Evolutionary conservation across 2,329 filamentous ascomycete genomes (phyloP).

Genomic region (Didymella segeticola): DNA sequence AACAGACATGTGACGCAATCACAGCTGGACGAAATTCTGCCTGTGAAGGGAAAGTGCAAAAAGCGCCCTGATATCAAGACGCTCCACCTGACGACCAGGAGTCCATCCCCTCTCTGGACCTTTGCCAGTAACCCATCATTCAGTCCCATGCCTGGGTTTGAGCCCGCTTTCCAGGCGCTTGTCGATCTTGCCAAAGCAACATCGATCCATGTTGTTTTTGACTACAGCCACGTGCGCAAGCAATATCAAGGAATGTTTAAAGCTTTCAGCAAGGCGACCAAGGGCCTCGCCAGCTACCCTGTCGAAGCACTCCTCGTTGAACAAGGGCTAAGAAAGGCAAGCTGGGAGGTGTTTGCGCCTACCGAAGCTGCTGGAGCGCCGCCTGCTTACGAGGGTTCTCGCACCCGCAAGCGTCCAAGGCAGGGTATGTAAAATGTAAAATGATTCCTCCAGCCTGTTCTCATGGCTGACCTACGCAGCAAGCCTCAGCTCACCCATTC

Average conservation of each 20-base stretch:
- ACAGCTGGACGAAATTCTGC: constrained; percentile 11
- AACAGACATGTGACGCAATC: background rate
- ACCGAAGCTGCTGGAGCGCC: constrained; percentile 9
- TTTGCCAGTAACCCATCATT: background rate
- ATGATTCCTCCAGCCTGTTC: background rate
- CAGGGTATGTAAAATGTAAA: constrained; percentile 3
- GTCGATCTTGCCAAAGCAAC: constrained; percentile 19
- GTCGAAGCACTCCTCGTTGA: constrained; percentile 8
- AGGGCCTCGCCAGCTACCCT: constrained; percentile 8
- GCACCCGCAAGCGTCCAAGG: constrained; percentile 13
- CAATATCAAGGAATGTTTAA: constrained; percentile 13
- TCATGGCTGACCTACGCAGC: constrained; percentile 2
- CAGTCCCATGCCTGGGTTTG: constrained; percentile 9
- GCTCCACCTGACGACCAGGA: constrained; percentile 2
- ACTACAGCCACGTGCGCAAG: constrained; percentile 15
- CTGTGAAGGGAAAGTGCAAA: constrained; percentile 5
- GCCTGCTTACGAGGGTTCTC: constrained; percentile 18
- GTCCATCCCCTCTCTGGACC: background rate
- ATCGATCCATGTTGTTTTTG: constrained; percentile 12
- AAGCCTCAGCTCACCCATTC: background rate
- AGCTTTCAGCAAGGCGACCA: constrained; percentile 17
- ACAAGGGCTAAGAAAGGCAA: constrained; percentile 16
- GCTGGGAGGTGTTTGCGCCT: constrained; percentile 19
- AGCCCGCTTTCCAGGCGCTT: constrained; percentile 9
- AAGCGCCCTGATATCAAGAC: constrained; percentile 19